Conservation (phyloP, 2,329 filamentous ascomycete genomes). For the Exophiala xenobiotica region DNA sequence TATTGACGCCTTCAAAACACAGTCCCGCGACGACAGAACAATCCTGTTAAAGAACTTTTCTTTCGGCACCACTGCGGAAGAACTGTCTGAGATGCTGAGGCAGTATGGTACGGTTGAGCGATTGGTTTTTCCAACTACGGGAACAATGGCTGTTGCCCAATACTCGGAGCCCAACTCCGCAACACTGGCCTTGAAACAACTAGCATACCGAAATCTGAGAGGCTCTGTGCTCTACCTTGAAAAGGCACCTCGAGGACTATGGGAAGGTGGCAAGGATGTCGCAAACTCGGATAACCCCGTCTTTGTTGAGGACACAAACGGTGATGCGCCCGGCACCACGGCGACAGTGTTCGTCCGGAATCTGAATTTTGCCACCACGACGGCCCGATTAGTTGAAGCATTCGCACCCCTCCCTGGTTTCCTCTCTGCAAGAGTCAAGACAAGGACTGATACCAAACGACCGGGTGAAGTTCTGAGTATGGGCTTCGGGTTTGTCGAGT, state of each 20-base stretch:
- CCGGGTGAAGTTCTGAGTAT: constrained; percentile 86
- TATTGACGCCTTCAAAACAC: constrained; percentile 83
- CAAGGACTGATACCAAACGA: constrained; percentile 87
- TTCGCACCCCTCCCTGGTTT: constrained; percentile 86
- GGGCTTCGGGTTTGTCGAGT: constrained; percentile 96
- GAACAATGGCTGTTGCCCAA: constrained; percentile 91
- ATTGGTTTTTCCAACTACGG: constrained; percentile 87
- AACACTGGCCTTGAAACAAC: constrained; percentile 75
- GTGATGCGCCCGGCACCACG: constrained; percentile 36
- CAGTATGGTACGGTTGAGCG: constrained; percentile 78
- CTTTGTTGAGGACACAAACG: constrained; percentile 34
- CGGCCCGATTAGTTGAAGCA: constrained; percentile 68
- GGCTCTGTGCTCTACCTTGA: constrained; percentile 90
- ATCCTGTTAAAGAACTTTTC: constrained; percentile 96
- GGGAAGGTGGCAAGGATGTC: constrained; percentile 43
- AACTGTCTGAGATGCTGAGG: constrained; percentile 77
- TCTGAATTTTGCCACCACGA: constrained; percentile 87
- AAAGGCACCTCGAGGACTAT: constrained; percentile 83
- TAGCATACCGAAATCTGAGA: constrained; percentile 88
- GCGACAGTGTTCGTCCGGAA: constrained; percentile 92
- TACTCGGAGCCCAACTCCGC: constrained; percentile 77
- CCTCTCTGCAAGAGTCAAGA: constrained; percentile 85
- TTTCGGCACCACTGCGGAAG: constrained; percentile 74
- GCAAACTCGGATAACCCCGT: constrained; percentile 32
- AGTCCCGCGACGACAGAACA: constrained; percentile 77